phyloP scores from a whole-genome alignment of 2,329 filamentous ascomycete genomes.

The Cephalotrichum gorgonifer region DNA sequence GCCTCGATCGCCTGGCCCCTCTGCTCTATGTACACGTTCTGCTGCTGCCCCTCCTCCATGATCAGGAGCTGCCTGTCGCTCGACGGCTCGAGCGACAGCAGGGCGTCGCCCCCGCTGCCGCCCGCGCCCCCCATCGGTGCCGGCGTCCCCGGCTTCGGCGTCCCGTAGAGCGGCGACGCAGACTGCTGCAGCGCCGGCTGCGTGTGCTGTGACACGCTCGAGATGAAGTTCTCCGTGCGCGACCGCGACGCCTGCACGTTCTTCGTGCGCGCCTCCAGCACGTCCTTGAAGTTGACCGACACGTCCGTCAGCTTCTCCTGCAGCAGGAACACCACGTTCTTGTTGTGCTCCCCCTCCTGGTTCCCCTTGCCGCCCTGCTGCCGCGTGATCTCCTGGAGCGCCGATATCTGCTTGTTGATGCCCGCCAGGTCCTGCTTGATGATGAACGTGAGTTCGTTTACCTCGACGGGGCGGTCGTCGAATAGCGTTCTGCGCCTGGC shows the following conservation, averaged over 20 bases:
- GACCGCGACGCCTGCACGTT: constrained; percentile 93
- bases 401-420: constrained; percentile 75
- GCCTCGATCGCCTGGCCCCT: constrained; percentile 92
- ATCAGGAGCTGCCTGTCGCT: constrained; percentile 79
- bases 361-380: constrained; percentile 62
- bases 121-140: constrained; percentile 61
- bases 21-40: constrained; percentile 85
- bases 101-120: constrained; percentile 53
- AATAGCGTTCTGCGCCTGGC: constrained; percentile 96
- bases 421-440: constrained; percentile 93
- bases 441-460: constrained; percentile 91
- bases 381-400: constrained; percentile 66
- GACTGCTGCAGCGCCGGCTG: constrained; percentile 60
- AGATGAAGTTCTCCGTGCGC: constrained; percentile 93
- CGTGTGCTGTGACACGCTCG: constrained; percentile 70
- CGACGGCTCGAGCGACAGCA: constrained; percentile 73
- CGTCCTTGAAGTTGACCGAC: constrained; percentile 92
- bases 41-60: constrained; percentile 81
- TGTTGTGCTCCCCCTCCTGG: constrained; percentile 94
- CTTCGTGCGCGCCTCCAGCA: constrained; percentile 90
- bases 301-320: constrained; percentile 91
- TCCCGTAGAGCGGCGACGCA: constrained; percentile 77
- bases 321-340: constrained; percentile 87
- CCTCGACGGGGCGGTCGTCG: constrained; percentile 92
- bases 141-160: constrained; percentile 56